Conservation (phyloP, 352 stramenopile genomes). For the Phytophthora sp. region DNA sequence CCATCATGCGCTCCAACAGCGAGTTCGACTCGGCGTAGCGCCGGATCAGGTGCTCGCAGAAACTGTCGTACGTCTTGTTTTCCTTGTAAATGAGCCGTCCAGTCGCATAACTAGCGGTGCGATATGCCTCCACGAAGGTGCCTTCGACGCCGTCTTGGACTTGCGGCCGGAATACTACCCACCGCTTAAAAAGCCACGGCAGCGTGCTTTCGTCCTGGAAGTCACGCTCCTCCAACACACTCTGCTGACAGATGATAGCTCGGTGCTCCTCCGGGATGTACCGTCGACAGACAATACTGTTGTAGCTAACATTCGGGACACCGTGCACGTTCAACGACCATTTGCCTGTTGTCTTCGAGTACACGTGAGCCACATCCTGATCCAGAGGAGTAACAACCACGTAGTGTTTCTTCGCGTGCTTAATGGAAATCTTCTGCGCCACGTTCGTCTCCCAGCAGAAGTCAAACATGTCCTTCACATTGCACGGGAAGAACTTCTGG, state of each 20-base stretch:
- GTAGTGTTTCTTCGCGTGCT: conserved; percentile 83
- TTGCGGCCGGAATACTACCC: conserved; percentile 83
- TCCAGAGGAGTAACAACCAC: conserved; percentile 79
- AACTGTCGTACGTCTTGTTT: conserved; percentile 90
- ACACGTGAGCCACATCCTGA: conserved; percentile 79
- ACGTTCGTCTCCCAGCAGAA: conserved; percentile 90
- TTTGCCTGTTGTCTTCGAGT: conserved; percentile 85
- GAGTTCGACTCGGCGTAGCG: conserved; percentile 87
- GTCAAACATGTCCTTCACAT: conserved; percentile 78
- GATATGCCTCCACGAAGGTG: conserved; percentile 83
- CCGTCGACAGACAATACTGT: conserved; percentile 76
- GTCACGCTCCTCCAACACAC: conserved; percentile 82
- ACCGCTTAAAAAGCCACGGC: conserved; percentile 89
- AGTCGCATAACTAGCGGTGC: conserved; percentile 85
- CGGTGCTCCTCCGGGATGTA: conserved; percentile 58
- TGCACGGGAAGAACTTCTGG: conserved; percentile 87
- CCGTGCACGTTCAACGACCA: conserved; percentile 86
- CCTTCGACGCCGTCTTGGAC: conserved; percentile 76
- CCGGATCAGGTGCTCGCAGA: conserved; percentile 88
- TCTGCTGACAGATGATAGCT: conserved; percentile 86
- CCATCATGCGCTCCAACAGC: conserved; percentile 86
- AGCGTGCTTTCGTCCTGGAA: conserved; percentile 82
- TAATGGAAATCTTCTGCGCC: conserved; percentile 75
- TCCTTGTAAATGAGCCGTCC: conserved; percentile 88
- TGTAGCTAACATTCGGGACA: conserved; percentile 88